Base-by-base conservation (phyloP, 495 filamentous ascomycete genomes). In the Aspergillus indologenus region DNA sequence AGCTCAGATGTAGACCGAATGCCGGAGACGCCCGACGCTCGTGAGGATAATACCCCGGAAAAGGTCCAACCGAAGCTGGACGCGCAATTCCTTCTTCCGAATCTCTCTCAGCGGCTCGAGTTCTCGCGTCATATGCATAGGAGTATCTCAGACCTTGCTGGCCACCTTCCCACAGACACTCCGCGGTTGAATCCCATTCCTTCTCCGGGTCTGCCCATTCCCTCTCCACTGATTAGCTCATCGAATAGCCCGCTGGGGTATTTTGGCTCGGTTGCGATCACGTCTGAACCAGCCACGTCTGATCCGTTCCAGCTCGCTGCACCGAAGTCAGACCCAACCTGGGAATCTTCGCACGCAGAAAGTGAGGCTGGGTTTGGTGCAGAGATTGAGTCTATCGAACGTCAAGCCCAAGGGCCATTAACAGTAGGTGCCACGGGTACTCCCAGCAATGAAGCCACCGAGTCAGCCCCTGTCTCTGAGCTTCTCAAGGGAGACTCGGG, bases 101-200 rank as follows among this genome's bases (percentile, higher is more conserved):
- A 53, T 17, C 47, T 55, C 17, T 19, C 12, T 11, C 48, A 29
- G 54, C 26, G 26, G 29, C 22, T 23, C 1, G 57, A 57, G 29
- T 29, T 49, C 3, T n/a, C 50, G 11, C 55, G 58, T 19, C 21
- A 42, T 17, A 43, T 68, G 50, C 62, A 66, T n/a, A 54, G 61
- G 12, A 40, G 5, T 49, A 40, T 45, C n/a, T 20, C 34, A 1
- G 43, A 31, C 5, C 48, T 57, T 45, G 20, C 52, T 20, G 34
- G 54, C 14, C 62, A 67, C 40, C 57, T 68, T 31, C 74, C 74
- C 5, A 77, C 65, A 42, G 68, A 71, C 49, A 79, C 78, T 5
- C 80, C 80, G 5, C 75, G 73, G 12, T 67, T 81, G 17, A 67
- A 72, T 23, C 79, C 78, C 18, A 58, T 81, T 20, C 71, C 75